These are phyloP conservation scores for Apiospora phragmitis DNA, from an alignment of 2,329 filamentous ascomycete genomes.

Conservation along the genomic window DNA sequence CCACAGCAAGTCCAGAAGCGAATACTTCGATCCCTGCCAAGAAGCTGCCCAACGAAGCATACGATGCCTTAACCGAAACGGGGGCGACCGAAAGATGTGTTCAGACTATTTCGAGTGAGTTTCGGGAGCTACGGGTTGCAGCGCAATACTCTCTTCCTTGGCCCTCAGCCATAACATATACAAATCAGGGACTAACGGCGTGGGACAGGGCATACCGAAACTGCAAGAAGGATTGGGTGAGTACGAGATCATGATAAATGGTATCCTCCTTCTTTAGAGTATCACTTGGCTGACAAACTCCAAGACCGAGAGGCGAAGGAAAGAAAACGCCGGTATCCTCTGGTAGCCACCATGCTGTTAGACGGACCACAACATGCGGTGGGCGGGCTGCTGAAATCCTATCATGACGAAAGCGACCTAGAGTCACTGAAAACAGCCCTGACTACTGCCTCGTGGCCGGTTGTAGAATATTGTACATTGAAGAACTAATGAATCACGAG, in stretches of 20 bases:
- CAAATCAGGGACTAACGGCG: constrained; percentile 8
- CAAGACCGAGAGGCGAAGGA: constrained; percentile 36
- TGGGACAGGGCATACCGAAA: constrained; percentile 80
- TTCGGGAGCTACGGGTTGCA: neutral
- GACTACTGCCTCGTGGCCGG: neutral
- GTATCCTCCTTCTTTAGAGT: neutral
- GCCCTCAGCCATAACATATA: neutral
- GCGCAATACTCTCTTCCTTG: neutral
- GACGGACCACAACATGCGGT: neutral
- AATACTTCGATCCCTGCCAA: constrained; percentile 95
- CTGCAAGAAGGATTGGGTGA: constrained; percentile 93
- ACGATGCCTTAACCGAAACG: constrained; percentile 85
- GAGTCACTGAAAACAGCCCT: neutral
- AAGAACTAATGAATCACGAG: neutral
- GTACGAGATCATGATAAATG: constrained; percentile 20
- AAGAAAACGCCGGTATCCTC: constrained; percentile 27
- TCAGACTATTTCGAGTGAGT: constrained; percentile 92
- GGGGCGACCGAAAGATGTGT: constrained; percentile 85
- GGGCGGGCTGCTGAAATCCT: neutral
- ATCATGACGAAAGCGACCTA: neutral
- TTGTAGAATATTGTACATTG: constrained; percentile 2
- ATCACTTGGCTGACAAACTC: neutral
- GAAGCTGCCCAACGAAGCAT: constrained; percentile 85
- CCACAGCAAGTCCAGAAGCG: constrained; percentile 78
- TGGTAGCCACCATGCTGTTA: constrained; percentile 7